Base-by-base conservation (phyloP, 164 flowering plant genomes). In the Vitis labrusca region DNA sequence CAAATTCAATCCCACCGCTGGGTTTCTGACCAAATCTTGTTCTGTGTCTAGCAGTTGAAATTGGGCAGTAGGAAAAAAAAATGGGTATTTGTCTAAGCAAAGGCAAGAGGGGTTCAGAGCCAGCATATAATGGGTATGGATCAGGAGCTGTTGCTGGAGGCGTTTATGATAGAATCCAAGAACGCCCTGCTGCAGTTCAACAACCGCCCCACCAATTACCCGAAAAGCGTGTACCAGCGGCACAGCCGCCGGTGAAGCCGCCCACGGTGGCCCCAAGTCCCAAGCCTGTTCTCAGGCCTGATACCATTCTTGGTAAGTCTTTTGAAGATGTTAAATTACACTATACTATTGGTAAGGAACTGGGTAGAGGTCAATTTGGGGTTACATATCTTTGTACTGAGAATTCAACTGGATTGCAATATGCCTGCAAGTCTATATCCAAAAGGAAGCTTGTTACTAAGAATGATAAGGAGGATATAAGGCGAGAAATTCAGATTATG, bases 291-390 rank as follows among this genome's bases (percentile, higher is more conserved):
- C 80, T 19, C n/a, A 71, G 62, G 52, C 61, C 77, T 0, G 84
- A 90, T 63, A 89, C 97, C 23, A 88, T 94, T 58, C 80, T 94
- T 9, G 97, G 97, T 3, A 92, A 87, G 71, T 88, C 92, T 11
- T 87, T 59, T 74, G 91, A 87, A 49, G 92, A 94, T 77, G 84
- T 90, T 19, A 90, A 81, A 74, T 51, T 67, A 50, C 65, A 72
- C 50, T 94, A 92, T 65, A 76, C 79, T 1, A 66, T 92, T 53
- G 91, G 97, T 1, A 88, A 82, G 70, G 98, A 94, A 80, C 71
- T 94, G 86, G 97, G 98, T 30, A 86, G 96, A 54, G 98, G 98
- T 64, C 98, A 92, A 68, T 94, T 92, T 85, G 98, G 98, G 16
- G 91, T 94, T 2, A 94, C 98, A 59, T 82, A 91, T 71, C 85